Evolutionary conservation across 129 eudicot species (phyloP), one percentile per base, ranked within the genome.

Genomic region (Centrapalus pauciflorus): DNA sequence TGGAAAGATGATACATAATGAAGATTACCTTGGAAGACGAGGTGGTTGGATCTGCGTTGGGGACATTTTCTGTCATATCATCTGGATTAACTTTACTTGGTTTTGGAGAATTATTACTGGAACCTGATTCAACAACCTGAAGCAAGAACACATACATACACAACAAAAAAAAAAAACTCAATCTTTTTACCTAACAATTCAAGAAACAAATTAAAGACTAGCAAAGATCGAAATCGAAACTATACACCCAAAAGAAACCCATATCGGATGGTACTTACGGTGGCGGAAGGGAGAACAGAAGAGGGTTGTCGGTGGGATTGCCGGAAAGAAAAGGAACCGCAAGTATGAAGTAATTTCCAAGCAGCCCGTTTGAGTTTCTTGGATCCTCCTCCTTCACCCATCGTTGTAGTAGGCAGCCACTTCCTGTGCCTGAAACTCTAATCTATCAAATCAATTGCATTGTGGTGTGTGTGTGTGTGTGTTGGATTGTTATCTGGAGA

Each of bases 291-390:
- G 4, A 14, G 43, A 7, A 34, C 3, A 4, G 72, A 33, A 20
- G 60, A 49, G 4, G 24, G 43, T 33, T 56, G 38, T 23, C 27
- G 63, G 28, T 56, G 50, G 5, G 40, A 5, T 58, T 49, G 79
- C 43, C 45, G 62, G 69, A 75, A 67, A 25, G 74, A 58, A 26
- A 60, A 64, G 16, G 72, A 73, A 5, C 72, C 79, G 23, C 79
- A 75, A 1, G 74, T 35, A 19, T 75, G 55, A 35, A 75, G 35
- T 43, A 75, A 54, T 57, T 50, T 75, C 61, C 74, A 55, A 16
- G 79, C 79, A n/a, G 60, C 74, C 2, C 0, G 34, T 55, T 49
- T 69, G 33, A 75, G 77, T 16, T 50, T 72, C 45, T 72, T 72
- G 28, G 77, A 61, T 60, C 67, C 76, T 29, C 30, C 45, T 2